These are phyloP conservation scores for Mucuna pruriens DNA, from an alignment of 306 rosid species.

Conservation along the genomic window DNA sequence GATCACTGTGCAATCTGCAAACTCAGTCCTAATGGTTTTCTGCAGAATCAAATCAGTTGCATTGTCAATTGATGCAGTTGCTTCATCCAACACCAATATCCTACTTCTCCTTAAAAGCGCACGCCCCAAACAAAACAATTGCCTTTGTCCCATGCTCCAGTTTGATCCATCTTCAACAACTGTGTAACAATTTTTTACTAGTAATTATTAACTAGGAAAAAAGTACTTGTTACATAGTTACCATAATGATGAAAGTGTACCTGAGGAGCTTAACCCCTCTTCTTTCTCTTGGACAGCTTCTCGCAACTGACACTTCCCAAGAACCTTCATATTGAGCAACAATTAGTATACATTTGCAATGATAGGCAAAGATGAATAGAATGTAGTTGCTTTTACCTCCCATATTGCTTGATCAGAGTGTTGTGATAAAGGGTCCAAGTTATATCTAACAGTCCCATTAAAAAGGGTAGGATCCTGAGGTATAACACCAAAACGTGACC, in stretches of 20 bases:
- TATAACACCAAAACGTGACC: slow-evolving; percentile 69
- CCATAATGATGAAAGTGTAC: slow-evolving; percentile 36
- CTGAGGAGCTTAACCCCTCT: slow-evolving; percentile 55
- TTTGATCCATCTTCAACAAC: slow-evolving; percentile 75
- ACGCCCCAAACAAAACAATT: slow-evolving; percentile 76
- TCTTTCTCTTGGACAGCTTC: slow-evolving; percentile 66
- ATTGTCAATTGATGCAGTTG: slow-evolving; percentile 76
- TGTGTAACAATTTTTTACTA: slow-evolving; percentile 28
- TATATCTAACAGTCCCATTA: slow-evolving; percentile 70
- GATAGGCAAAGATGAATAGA: not conserved
- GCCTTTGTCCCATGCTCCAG: slow-evolving; percentile 85
- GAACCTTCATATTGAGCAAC: slow-evolving; percentile 48
- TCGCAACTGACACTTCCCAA: slow-evolving; percentile 62
- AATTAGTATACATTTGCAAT: not conserved
- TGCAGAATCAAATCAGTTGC: slow-evolving; percentile 74
- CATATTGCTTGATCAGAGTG: slow-evolving; percentile 63
- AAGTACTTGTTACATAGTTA: not conserved
- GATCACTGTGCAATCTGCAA: slow-evolving; percentile 65
- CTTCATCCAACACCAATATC: slow-evolving; percentile 76
- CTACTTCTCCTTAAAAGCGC: slow-evolving; percentile 69
- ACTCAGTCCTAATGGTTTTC: slow-evolving; percentile 63
- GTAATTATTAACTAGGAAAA: not conserved
- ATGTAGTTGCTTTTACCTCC: slow-evolving; percentile 56
- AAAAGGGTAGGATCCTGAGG: slow-evolving; percentile 89
- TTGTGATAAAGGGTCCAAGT: slow-evolving; percentile 69